Evolutionary conservation across 176 grass and related monocot species (phyloP).

Genomic region (Musa beccarii): DNA sequence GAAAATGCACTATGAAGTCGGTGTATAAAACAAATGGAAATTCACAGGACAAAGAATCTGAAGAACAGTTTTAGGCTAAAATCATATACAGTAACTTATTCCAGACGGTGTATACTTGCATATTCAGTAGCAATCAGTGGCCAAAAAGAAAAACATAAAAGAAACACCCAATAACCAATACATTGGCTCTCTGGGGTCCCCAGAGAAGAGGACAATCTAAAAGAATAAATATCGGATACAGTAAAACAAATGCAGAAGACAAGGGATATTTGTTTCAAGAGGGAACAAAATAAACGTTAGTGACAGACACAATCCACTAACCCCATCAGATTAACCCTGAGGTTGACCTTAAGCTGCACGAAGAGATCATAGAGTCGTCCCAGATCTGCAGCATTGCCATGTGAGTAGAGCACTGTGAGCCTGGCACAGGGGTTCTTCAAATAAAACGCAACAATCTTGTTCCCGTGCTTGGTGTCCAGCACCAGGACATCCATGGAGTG

Average conservation of each 20-base stretch:
- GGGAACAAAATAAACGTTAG: background rate
- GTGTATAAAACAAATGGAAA: too few species aligned
- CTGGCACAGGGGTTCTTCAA: slow-evolving; percentile 67
- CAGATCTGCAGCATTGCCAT: slow-evolving; percentile 96
- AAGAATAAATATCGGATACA: background rate
- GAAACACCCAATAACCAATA: background rate
- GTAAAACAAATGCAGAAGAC: slow-evolving; percentile 13
- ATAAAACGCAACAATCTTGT: slow-evolving; percentile 83
- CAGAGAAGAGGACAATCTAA: background rate
- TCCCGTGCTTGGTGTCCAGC: slow-evolving; percentile 55
- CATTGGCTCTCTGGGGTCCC: background rate
- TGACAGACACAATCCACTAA: slow-evolving; percentile 37
- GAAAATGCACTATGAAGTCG: background rate
- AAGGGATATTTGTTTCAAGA: background rate
- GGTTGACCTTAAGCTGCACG: slow-evolving; percentile 95
- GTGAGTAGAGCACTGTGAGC: slow-evolving; percentile 95
- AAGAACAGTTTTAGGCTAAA: too few species aligned
- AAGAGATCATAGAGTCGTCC: slow-evolving; percentile 98
- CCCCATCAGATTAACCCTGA: slow-evolving; percentile 97
- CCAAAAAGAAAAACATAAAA: background rate
- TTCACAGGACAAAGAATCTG: too few species aligned
- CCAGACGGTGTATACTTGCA: background rate
- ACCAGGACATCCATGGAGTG: slow-evolving; percentile 55
- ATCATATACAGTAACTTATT: background rate
- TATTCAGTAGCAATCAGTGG: background rate